Base-by-base conservation (phyloP, 140 eudicot genomes). In the Ambrosia hybrid region DNA sequence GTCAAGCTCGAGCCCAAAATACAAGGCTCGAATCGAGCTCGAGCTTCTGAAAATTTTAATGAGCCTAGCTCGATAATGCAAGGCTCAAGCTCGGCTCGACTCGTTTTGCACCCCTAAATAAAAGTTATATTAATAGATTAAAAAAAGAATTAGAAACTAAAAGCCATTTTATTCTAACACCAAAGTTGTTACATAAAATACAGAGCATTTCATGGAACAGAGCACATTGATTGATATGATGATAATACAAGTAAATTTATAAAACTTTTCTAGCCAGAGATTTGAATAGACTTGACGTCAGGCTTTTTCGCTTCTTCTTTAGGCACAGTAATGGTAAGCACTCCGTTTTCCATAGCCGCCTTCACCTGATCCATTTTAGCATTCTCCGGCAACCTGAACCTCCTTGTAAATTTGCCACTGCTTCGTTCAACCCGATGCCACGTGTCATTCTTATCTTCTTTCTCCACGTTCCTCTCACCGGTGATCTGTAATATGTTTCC, bases 341-440 rank as follows among this genome's bases (percentile, higher is more conserved):
- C 76, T 9, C 76, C 79, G 30, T 79, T 73, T 59, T 79, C 83
- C 79, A 79, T 79, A 12, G 72, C 56, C 0, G 84, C 80, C 79
- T 68, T 80, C 39, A 74, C 84, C 15, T 62, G 61, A 60, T 80
- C 76, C 84, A 43, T 14, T 55, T 74, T 79, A 1, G 83, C 83
- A 52, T 79, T 79, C 75, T 79, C 83, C 58, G 83, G 83, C 37
- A 79, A 51, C 65, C 83, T 57, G 67, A 79, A 79, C 66, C 83
- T 66, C 70, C 83, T 71, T n/a, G 70, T 21, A 61, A 78, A 78
- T 33, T 72, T 53, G 11, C 82, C 82, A 15, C 78, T 78, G 75
- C 78, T 73, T 8, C 83, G 75, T 65, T 73, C 83, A 5, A 79
- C 75, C 0, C 83, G 51, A 41, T 79, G 83, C 83, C 83, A 79